Evolutionary conservation across 192 early-diverging fungal genomes (phyloP), one percentile per base, ranked within the genome.

Genomic region (Podila epigama): DNA sequence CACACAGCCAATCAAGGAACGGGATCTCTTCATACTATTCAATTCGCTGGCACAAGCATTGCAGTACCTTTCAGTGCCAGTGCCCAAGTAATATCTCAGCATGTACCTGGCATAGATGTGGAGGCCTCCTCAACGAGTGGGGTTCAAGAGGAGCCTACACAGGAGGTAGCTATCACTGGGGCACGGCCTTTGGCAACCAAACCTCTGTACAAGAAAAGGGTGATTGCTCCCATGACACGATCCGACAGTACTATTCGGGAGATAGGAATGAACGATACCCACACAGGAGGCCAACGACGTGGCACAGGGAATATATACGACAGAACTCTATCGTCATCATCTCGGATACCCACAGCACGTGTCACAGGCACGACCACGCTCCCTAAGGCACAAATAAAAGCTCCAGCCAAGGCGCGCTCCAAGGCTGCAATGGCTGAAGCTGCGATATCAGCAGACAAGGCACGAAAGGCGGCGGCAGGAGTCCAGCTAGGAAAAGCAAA

Each of bases 301-400:
- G 51, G 29, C 2, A 28, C 31, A 22, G n/a, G n/a, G n/a, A 73
- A 36, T 40, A 66, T 73, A 40, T 73, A 73, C 31, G 70, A 73
- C 51, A n/a, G 33, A 57, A 12, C 55, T 10, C 32, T 33, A 20
- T 7, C 55, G 5, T n/a, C 18, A 20, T 13, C 6, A n/a, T 5
- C 48, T 13, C 48, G 18, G 48, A n/a, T 51, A 13, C 48, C 15
- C 18, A 51, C 15, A 18, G 16, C 55, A 57, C 6, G 18, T 33
- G 15, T 8, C 18, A n/a, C 10, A 32, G 18, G 16, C 7, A 5
- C 9, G 5, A 15, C 25, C 34, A 9, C 28, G 6, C 27, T 6
- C 32, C n/a, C 51, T 3, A 32, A 57, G 48, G 25, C 5, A 57
- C 27, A 28, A 34, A 18, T 18, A 34, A 3, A 12, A 12, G 3